Evolutionary conservation across 2,329 filamentous ascomycete genomes (phyloP), one percentile per base, ranked within the genome.

Genomic region (Botrytis pseudocinerea): DNA sequence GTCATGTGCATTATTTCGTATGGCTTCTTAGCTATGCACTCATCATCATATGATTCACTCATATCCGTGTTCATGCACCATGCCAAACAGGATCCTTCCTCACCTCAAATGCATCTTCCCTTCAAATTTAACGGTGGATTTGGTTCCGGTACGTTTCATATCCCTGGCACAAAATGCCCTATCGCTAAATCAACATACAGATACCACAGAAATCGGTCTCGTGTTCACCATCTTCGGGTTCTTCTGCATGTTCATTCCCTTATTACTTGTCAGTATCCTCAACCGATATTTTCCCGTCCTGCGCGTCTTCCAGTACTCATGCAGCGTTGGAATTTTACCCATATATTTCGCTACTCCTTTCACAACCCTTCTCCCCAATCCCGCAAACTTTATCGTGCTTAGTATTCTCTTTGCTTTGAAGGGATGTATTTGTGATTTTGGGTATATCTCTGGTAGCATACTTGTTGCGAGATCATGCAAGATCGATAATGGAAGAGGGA

Each of bases 191-290:
- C 46, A 66, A 59, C 12, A n/a, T 18, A 32, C 51, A 69, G 71
- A 61, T 28, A 28, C 57, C 40, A n/a, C 40, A 62, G 54, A 66
- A 62, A 73, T 63, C 38, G 57, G 64, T 38, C 44, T 57, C n/a
- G 44, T 73, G 54, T 69, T 69, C 59, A 66, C 71, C 35, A 69
- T 73, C 40, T 69, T 40, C 28, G 71, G 57, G 18, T 51, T 40
- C 18, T 28, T 61, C 32, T 48, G 38, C 40, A 73, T 73, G 48
- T 66, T 46, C n/a, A 25, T 69, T 9, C 71, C 38, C 35, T 42
- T 63, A 16, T 14, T 63, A 10, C 44, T 69, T 16, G 38, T 35
- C 28, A 25, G 42, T 46, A 10, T 62, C n/a, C 42, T 73, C 9
- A 66, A 66, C 22, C 32, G 32, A 12, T 54, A 59, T 28, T 69